Evolutionary conservation across 2,329 filamentous ascomycete species (phyloP).

Genomic region (Lasiodiplodia hormozganensis): DNA sequence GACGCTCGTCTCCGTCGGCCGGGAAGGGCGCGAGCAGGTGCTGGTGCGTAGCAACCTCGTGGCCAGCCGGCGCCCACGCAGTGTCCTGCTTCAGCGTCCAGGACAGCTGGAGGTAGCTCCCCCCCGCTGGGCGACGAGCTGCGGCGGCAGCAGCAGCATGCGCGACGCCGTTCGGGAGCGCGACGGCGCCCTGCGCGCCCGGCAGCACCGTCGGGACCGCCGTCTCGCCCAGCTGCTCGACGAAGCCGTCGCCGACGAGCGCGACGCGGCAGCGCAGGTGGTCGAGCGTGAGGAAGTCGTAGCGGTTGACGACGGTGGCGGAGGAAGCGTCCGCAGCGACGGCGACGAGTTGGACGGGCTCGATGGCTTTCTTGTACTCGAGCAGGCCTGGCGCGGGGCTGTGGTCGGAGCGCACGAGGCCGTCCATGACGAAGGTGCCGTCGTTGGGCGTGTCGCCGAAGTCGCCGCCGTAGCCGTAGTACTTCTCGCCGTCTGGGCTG

Average conservation of each 20-base stretch:
- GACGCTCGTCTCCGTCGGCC: not conserved
- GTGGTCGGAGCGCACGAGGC: constrained; percentile 51
- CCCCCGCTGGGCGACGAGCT: no score
- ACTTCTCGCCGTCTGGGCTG: constrained; percentile 46
- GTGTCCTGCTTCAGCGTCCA: not conserved
- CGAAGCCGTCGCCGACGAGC: not conserved
- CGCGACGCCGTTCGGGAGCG: not conserved
- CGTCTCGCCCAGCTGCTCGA: not conserved
- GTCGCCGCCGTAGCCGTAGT: constrained; percentile 53
- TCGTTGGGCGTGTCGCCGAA: constrained; percentile 52
- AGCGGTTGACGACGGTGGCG: constrained; percentile 42
- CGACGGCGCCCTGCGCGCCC: not conserved
- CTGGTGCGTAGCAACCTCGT: not conserved
- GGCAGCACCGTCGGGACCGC: not conserved
- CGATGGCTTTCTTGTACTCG: constrained; percentile 54
- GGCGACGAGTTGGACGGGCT: constrained; percentile 46
- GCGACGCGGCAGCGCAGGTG: constrained; percentile 36
- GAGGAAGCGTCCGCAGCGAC: constrained; percentile 33
- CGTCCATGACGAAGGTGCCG: constrained; percentile 55
- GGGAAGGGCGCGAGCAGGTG: not conserved
- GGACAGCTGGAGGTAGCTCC: not conserved
- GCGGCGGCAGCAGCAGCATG: no score
- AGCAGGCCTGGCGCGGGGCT: constrained; percentile 49
- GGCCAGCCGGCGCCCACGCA: not conserved
- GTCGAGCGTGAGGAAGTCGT: constrained; percentile 48